Base-by-base conservation (phyloP, 208 protist species). In the Trypanosoma theileri region DNA sequence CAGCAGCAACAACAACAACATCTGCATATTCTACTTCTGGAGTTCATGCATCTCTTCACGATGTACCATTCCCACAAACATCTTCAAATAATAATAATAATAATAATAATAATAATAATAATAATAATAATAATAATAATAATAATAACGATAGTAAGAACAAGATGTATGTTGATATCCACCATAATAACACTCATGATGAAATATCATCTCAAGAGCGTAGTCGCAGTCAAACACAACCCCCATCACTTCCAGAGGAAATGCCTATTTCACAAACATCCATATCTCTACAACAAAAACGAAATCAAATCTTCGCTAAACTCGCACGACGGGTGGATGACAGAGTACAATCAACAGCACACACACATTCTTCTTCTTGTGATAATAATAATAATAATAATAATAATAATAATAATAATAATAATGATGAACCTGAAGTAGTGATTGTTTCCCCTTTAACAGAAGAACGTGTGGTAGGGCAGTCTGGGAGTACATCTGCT, bases 381-480 rank as follows among this genome's bases (percentile, higher is more conserved):
- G 28, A 35, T n/a, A n/a, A n/a, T n/a, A n/a, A n/a, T n/a, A n/a
- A n/a, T n/a, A n/a, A n/a, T 46, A 16, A 3, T 4, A 44, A 21
- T 41, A 11, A 19, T 14, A 45, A 46, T 14, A 7, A 0, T 35
- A 4, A 24, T 9, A 13, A 22, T 26, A 19, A 10, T 10, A 13
- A 24, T 45, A 44, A 56, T 3, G 46, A 57, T 3, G 50, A 58
- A 28, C 66, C 56, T 11, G 21, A 63, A 19, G 57, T 63, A 24
- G 66, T 64, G 19, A 35, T 35, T 35, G 66, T 71, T 11, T 71
- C 66, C 1, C 66, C 66, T n/a, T 40, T 71, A 28, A 71, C 66
- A 22, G 66, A 71, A 35, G 66, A 71, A 41, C 66, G 66, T 19
- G 28, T 28, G 0, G 2, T 21, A 48, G 9, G 1, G 44, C 28